phyloP scores from a whole-genome alignment of 495 filamentous ascomycete genomes.

The Staphylotrichum longicolle region DNA sequence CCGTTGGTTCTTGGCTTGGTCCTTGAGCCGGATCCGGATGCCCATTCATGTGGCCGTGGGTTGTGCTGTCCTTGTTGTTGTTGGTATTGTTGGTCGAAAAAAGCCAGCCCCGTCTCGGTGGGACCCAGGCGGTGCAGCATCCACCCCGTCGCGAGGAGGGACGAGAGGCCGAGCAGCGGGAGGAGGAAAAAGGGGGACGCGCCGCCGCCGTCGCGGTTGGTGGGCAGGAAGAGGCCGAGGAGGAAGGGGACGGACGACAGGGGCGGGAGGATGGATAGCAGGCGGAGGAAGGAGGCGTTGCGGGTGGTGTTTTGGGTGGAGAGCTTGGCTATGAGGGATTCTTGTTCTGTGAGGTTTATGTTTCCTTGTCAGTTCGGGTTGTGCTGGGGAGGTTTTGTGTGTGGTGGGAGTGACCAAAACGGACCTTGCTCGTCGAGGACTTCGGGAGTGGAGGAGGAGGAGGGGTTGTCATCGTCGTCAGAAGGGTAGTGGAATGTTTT shows the following conservation, averaged over 20 bases:
- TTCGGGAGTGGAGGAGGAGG: constrained; percentile 42
- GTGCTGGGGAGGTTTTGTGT: not conserved
- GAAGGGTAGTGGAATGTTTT: constrained; percentile 62
- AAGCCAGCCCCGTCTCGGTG: constrained; percentile 36
- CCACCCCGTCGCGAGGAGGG: constrained; percentile 58
- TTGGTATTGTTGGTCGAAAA: constrained; percentile 32
- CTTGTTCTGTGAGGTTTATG: constrained; percentile 59
- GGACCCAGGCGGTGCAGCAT: constrained; percentile 43
- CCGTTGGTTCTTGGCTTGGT: no score
- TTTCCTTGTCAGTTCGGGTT: not conserved
- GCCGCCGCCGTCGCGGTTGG: constrained; percentile 19
- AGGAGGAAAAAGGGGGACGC: constrained; percentile 40
- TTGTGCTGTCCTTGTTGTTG: not conserved
- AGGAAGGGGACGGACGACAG: constrained; percentile 12
- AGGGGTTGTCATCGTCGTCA: constrained; percentile 41
- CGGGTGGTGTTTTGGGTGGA: constrained; percentile 53
- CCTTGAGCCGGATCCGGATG: no score
- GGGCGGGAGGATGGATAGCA: constrained; percentile 27
- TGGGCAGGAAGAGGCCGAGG: constrained; percentile 45
- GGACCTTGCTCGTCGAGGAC: constrained; percentile 65
- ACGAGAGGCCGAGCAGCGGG: constrained; percentile 57
- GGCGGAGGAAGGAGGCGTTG: constrained; percentile 56
- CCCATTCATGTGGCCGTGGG: no score
- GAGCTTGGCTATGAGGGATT: constrained; percentile 61
- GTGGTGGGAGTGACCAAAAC: constrained; percentile 4